phyloP scores from a whole-genome alignment of 306 rosid species.

The Lathyrus aphaca region DNA sequence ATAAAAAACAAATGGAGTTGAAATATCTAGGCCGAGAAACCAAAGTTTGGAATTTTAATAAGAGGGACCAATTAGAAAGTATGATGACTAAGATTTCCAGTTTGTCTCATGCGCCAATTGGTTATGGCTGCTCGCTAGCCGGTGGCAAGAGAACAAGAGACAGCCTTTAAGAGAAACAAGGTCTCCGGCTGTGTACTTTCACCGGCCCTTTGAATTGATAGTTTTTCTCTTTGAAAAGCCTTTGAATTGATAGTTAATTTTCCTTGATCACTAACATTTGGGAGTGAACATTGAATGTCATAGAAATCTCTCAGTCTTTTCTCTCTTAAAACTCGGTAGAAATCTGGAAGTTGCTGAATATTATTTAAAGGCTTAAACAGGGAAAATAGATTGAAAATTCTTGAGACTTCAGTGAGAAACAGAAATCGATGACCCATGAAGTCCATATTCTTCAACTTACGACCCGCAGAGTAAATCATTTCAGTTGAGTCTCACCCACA shows the following conservation, averaged over 20 bases:
- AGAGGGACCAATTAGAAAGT: constrained; percentile 7
- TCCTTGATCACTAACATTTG: not conserved
- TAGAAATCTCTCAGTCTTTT: not conserved
- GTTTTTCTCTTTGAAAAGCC: not conserved
- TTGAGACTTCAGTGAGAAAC: not conserved
- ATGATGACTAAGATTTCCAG: not conserved
- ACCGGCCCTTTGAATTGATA: too few relatives aligned
- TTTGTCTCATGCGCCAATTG: not conserved
- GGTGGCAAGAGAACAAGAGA: not conserved
- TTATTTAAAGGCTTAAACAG: too few relatives aligned
- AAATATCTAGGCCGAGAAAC: not conserved
- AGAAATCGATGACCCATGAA: not conserved
- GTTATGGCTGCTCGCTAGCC: not conserved
- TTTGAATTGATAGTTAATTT: not conserved
- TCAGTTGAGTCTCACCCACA: too few relatives aligned
- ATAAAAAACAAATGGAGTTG: not conserved
- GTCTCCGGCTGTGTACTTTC: not conserved
- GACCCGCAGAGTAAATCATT: too few relatives aligned
- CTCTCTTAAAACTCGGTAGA: not conserved
- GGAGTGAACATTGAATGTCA: not conserved
- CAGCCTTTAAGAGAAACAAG: not conserved
- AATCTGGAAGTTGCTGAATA: constrained; percentile 5
- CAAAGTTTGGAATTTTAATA: not conserved
- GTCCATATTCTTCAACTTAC: too few relatives aligned
- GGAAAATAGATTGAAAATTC: constrained; percentile 4